Base-by-base conservation (phyloP, 345 rosid species). In the Dipteronia dyeriana region DNA sequence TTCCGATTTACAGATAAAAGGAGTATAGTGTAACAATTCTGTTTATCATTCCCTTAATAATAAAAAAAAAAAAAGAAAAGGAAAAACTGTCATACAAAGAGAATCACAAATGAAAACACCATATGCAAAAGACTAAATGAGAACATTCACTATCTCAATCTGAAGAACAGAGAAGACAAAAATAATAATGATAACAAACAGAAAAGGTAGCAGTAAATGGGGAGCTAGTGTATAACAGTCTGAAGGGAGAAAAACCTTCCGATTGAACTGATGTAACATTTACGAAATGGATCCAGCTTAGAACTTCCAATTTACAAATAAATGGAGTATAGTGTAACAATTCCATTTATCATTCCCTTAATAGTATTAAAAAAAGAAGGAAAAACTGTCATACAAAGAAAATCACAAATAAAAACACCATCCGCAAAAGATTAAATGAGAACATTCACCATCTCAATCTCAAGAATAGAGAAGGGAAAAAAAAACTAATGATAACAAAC, bases 171-270 rank as follows among this genome's bases (percentile, higher is more conserved):
- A 34, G 38, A 34, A 34, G 38, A 16, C 16, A 6, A 14, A 26
- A 11, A 12, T 5, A 10, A 13, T 9, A 5, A 31, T 13, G 38
- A 31, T 14, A 65, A 9, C 10, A 23, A 11, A 26, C 19, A 16
- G 38, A 13, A 26, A 31, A 14, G 1, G n/a, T 34, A 65, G 10
- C 7, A 34, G 43, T 22, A 59, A 20, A n/a, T 16, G 5, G 25
- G 14, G 13, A 22, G 64, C 26, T 23, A 22, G 66, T 61, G 38
- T 61, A 22, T 7, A 16, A 34, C 38, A 34, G 16, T 34, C 39
- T 29, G 68, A 26, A 25, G 68, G 39, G 26, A 22, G 29, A 74
- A 68, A 23, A 65, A 74, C 39, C 78, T 57, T 56, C 26, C 17
- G 10, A 62, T 17, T 76, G 20, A 16, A 29, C 9, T 64, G 0